Conservation (phyloP, 1,284 basidiomycete species). For the Fereydounia khargensis region DNA sequence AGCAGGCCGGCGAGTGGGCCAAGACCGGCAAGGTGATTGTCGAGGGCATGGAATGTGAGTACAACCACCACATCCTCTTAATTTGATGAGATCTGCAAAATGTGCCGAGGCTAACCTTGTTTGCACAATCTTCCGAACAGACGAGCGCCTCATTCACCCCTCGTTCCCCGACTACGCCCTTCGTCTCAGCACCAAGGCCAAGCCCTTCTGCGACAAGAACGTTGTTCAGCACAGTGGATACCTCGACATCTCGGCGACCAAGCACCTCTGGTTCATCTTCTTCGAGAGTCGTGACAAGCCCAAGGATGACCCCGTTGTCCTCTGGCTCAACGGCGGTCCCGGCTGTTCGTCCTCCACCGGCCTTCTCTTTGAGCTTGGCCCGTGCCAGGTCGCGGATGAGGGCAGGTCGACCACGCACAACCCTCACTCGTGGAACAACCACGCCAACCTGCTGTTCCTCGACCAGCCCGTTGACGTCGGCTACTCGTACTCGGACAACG, state of each 20-base stretch:
- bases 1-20: conserved; percentile 30
- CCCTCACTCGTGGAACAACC: conserved; percentile 72
- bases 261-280: conserved; percentile 85
- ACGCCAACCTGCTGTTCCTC: conserved; percentile 72
- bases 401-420: conserved; percentile 72
- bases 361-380: conserved; percentile 82
- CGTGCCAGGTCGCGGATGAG: conserved; percentile 71
- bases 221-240: conserved; percentile 82
- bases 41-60: conserved; percentile 15
- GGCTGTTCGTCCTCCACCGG: conserved; percentile 58
- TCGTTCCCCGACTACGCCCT: conserved; percentile 70
- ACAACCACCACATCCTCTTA: too few relatives aligned
- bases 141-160: conserved; percentile 74
- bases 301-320: conserved; percentile 71
- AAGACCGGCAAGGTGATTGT: conserved; percentile 59
- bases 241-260: conserved; percentile 78
- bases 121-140: too few relatives aligned
- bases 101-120: background rate
- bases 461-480: conserved; percentile 80
- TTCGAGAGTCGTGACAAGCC: conserved; percentile 77
- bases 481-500: conserved; percentile 75
- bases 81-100: too few relatives aligned
- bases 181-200: conserved; percentile 60
- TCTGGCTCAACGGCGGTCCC: conserved; percentile 87
- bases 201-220: conserved; percentile 70